A percentile compares a stretch with the other conserved stretches of the same genome.
These are phyloP conservation scores for Hymenochaete sp. DNA, from an alignment of 1,284 basidiomycete genomes.

Conservation along the genomic window DNA sequence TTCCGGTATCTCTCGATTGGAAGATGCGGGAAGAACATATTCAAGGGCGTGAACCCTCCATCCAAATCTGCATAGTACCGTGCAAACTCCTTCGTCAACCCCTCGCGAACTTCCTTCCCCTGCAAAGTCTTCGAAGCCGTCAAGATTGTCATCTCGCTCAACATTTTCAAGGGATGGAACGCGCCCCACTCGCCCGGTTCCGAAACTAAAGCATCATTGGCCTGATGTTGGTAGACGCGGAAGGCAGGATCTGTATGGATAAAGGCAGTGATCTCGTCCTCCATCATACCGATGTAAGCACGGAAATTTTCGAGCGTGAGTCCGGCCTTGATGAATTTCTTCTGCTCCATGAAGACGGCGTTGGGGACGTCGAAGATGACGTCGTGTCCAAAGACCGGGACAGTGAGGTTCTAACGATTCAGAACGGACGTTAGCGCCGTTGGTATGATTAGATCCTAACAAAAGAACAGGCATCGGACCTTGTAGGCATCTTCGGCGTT, in stretches of 20 bases:
- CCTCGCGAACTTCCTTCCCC: slow-evolving; percentile 78
- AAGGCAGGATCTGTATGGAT: slow-evolving; percentile 57
- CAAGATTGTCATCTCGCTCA: slow-evolving; percentile 91
- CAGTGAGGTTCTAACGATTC: slow-evolving; percentile 65
- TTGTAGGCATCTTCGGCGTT: slow-evolving; percentile 97
- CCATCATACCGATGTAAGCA: slow-evolving; percentile 86
- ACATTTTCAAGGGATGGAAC: slow-evolving; percentile 65
- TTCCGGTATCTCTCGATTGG: slow-evolving; percentile 83
- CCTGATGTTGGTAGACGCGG: slow-evolving; percentile 49
- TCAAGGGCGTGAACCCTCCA: slow-evolving; percentile 84
- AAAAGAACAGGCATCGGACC: slow-evolving; percentile 33
- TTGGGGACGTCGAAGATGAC: slow-evolving; percentile 98
- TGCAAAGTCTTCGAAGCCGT: slow-evolving; percentile 91
- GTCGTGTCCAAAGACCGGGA: slow-evolving; percentile 91
- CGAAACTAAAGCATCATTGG: too few relatives aligned
- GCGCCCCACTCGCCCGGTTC: slow-evolving; percentile 56
- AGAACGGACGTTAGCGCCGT: background rate
- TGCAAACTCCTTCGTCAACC: slow-evolving; percentile 79
- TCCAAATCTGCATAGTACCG: slow-evolving; percentile 86
- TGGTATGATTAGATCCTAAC: background rate
- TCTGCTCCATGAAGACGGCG: slow-evolving; percentile 97
- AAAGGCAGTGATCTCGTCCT: slow-evolving; percentile 71
- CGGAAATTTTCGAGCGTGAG: slow-evolving; percentile 88
- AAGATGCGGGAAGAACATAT: slow-evolving; percentile 92
- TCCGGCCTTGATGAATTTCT: slow-evolving; percentile 94